These are phyloP conservation scores for Centaurea solstitialis DNA, from an alignment of 129 eudicot species.

Conservation along the genomic window DNA sequence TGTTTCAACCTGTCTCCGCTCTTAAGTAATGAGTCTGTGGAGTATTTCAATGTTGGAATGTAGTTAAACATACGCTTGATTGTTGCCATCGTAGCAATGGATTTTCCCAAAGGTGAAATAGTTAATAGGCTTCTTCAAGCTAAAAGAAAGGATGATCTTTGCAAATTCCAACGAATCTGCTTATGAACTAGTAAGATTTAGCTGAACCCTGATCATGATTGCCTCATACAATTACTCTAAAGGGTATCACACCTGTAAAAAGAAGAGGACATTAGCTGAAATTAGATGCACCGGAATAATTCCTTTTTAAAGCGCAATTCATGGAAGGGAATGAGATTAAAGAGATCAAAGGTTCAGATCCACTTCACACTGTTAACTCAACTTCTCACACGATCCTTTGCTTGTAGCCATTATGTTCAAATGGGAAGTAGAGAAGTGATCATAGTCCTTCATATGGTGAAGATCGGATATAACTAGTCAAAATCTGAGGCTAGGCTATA, in stretches of 20 bases:
- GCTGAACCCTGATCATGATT: not conserved
- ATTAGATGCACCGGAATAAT: too few relatives aligned
- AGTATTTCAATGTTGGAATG: constrained; percentile 6
- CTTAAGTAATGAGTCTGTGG: constrained; percentile 38
- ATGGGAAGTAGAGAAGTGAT: too few relatives aligned
- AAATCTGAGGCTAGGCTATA: too few relatives aligned
- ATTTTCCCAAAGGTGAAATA: constrained; percentile 6
- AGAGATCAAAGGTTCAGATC: too few relatives aligned
- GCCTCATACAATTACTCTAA: not conserved
- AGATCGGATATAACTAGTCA: too few relatives aligned
- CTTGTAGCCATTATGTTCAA: too few relatives aligned
- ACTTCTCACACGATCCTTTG: too few relatives aligned
- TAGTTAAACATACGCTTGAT: constrained; percentile 34
- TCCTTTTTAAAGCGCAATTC: too few relatives aligned
- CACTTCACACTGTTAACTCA: too few relatives aligned
- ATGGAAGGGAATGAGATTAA: too few relatives aligned
- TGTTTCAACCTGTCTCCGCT: constrained; percentile 52
- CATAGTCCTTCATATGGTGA: too few relatives aligned
- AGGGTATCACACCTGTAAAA: not conserved
- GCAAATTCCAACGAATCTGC: not conserved
- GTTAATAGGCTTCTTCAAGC: not conserved
- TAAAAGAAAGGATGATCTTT: not conserved
- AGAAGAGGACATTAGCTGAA: not conserved
- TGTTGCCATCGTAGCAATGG: constrained; percentile 3
- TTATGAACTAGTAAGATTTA: not conserved